Evolutionary conservation across 1,284 basidiomycete genomes (phyloP).

Genomic region (Marasmius fiardii): DNA sequence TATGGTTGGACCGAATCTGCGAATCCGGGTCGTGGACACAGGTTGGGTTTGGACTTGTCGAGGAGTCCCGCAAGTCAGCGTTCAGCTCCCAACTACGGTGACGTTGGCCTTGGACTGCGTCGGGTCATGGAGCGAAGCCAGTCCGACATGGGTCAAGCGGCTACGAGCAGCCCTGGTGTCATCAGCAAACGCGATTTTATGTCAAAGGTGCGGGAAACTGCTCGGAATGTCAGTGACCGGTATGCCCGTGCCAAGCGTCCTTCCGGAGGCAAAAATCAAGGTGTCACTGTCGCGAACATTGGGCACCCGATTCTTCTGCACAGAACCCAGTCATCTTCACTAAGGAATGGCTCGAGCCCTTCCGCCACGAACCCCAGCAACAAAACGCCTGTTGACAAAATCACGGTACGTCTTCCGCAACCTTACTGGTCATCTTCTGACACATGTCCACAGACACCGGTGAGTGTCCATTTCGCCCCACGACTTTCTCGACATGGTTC

Average conservation of each 20-base stretch:
- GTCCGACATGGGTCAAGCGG: constrained; percentile 16
- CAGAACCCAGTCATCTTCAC: constrained; percentile 10
- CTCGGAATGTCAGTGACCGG: constrained; percentile 63
- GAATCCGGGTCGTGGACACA: constrained; percentile 2
- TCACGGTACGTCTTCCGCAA: constrained; percentile 1
- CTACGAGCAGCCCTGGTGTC: constrained; percentile 39
- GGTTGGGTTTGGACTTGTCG: constrained; percentile 6
- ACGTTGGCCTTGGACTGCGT: constrained; percentile 30
- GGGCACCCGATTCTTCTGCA: constrained; percentile 46
- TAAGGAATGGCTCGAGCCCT: background rate
- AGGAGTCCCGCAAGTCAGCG: constrained; percentile 2
- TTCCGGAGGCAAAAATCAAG: constrained; percentile 22
- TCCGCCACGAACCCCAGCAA: constrained; percentile 12
- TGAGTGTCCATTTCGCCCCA: constrained; percentile 37
- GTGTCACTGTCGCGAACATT: constrained; percentile 53
- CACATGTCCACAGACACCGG: constrained; percentile 35
- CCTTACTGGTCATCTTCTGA: background rate
- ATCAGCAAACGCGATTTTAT: constrained; percentile 71
- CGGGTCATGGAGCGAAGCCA: constrained; percentile 40
- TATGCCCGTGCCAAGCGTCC: constrained; percentile 36
- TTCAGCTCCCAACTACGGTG: constrained; percentile 9
- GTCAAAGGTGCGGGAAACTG: constrained; percentile 52
- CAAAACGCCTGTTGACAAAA: constrained; percentile 22
- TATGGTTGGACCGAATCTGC: constrained; percentile 24
- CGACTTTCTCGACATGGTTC: constrained; percentile 28